Conservation (phyloP, 352 stramenopile species). For the Phytophthora brassicae region DNA sequence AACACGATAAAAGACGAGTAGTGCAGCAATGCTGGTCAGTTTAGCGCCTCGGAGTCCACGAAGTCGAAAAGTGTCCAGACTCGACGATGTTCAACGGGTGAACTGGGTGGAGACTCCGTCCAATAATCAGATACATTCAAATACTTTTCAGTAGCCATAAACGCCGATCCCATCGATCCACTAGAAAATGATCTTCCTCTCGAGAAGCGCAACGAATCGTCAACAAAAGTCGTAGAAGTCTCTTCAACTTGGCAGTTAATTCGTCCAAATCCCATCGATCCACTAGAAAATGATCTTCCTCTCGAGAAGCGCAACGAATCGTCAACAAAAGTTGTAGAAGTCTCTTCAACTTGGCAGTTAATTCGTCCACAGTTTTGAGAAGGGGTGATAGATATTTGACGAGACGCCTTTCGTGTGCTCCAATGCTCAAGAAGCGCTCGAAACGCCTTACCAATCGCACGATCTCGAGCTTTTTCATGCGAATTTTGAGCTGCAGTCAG, state of each 20-base stretch:
- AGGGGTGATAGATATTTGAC: constrained; percentile 23
- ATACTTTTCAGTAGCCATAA: too few relatives aligned
- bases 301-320: neutral
- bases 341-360: constrained; percentile 24
- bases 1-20: too few relatives aligned
- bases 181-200: neutral
- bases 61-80: constrained; percentile 12
- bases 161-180: neutral
- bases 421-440: constrained; percentile 26
- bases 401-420: constrained; percentile 15
- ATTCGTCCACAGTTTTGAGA: constrained; percentile 9
- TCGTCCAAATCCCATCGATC: neutral
- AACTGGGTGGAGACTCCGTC: constrained; percentile 8
- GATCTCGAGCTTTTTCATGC: constrained; percentile 18
- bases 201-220: neutral
- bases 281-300: neutral
- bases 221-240: neutral
- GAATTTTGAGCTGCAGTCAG: constrained; percentile 1
- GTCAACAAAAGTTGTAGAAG: neutral
- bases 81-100: neutral
- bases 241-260: constrained; percentile 28
- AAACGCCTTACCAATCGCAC: constrained; percentile 25
- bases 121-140: too few relatives aligned
- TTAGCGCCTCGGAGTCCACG: neutral
- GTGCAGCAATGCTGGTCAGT: neutral